These are phyloP conservation scores for Colletotrichum sp. DNA, from an alignment of 2,329 filamentous ascomycete genomes.

Conservation along the genomic window DNA sequence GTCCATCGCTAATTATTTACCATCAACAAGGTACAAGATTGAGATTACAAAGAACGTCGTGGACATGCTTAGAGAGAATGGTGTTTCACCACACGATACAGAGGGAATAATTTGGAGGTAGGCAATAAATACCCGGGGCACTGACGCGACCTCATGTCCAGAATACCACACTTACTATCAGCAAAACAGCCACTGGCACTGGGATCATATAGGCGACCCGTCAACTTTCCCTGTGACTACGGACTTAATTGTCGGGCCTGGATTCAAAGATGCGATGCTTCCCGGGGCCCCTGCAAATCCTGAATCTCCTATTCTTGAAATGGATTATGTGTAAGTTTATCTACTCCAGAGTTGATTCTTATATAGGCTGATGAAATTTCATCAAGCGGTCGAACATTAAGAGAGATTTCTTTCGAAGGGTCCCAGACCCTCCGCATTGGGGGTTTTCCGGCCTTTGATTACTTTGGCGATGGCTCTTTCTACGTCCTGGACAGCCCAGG, in stretches of 20 bases:
- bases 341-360: background rate
- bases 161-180: background rate
- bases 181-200: constrained; percentile 48
- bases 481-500: constrained; percentile 46
- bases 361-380: background rate
- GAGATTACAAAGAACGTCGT: constrained; percentile 28
- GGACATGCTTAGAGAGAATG: constrained; percentile 25
- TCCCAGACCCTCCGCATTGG: constrained; percentile 34
- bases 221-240: constrained; percentile 49
- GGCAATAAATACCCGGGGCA: background rate
- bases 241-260: constrained; percentile 56
- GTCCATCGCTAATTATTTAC: constrained; percentile 27
- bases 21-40: constrained; percentile 29
- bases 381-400: constrained; percentile 27
- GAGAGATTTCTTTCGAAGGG: constrained; percentile 29
- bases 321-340: constrained; percentile 31
- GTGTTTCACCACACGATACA: background rate
- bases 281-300: constrained; percentile 50
- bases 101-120: constrained; percentile 21
- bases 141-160: background rate
- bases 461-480: constrained; percentile 46
- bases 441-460: constrained; percentile 41
- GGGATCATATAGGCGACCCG: constrained; percentile 58
- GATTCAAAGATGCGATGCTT: constrained; percentile 48
- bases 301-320: constrained; percentile 36